Percentiles rank a stretch among this genome's conserved stretches.
These are phyloP conservation scores for Dictyostelium capitatum DNA, from an alignment of 78 protist genomes.

Conservation along the genomic window DNA sequence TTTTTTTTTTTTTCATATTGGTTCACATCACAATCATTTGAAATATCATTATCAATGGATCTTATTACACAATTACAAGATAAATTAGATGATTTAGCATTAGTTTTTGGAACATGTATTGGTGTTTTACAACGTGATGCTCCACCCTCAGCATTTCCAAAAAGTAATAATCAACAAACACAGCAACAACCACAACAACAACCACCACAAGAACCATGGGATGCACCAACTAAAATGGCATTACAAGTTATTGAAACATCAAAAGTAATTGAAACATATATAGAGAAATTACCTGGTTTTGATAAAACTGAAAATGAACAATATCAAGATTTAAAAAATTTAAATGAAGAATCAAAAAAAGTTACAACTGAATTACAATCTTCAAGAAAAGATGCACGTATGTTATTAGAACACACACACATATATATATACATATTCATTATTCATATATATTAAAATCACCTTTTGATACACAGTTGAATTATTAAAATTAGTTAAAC, in stretches of 20 bases:
- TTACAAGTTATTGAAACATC: constrained; percentile 66
- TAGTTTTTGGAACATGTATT: constrained; percentile 69
- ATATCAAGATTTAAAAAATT: constrained; percentile 22
- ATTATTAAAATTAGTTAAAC: constrained; percentile 48
- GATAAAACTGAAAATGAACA: constrained; percentile 52
- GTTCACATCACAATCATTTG: background rate
- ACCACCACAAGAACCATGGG: constrained; percentile 1
- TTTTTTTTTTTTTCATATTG: too few species aligned
- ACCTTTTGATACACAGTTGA: too few species aligned
- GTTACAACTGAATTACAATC: background rate
- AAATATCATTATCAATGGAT: constrained; percentile 13
- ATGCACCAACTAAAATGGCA: constrained; percentile 42
- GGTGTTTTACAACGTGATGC: constrained; percentile 81
- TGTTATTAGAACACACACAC: too few species aligned
- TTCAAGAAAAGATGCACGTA: constrained; percentile 55
- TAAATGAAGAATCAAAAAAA: constrained; percentile 43
- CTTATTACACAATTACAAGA: constrained; percentile 60
- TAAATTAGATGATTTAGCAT: constrained; percentile 55
- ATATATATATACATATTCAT: too few species aligned
- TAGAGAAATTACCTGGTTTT: constrained; percentile 64
- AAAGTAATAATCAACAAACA: background rate
- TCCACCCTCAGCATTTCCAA: constrained; percentile 39
- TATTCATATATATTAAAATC: too few species aligned
- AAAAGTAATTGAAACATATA: constrained; percentile 69
- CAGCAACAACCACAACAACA: background rate